Conservation (phyloP, 345 rosid genomes). For the Raphanus sativus region DNA sequence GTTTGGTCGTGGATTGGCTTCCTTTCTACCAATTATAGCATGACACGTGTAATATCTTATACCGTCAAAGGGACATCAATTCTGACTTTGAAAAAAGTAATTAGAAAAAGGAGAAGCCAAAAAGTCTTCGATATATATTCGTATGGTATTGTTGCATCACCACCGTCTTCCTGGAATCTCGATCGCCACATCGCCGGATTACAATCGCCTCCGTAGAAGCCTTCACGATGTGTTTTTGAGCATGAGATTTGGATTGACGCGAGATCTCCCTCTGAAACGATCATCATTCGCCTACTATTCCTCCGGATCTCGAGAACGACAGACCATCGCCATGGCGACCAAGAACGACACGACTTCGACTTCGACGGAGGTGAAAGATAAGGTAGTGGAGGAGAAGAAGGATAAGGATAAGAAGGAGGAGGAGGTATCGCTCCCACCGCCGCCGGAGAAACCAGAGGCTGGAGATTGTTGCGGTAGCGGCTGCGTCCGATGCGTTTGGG, state of each 20-base stretch:
- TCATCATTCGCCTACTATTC: slow-evolving; percentile 11
- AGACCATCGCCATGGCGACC: slow-evolving; percentile 32
- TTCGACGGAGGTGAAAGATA: slow-evolving; percentile 4
- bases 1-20: neutral
- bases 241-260: slow-evolving; percentile 32
- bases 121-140: neutral
- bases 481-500: slow-evolving; percentile 95
- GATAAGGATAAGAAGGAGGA: neutral
- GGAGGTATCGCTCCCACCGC: slow-evolving; percentile 47
- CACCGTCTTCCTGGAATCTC: slow-evolving; percentile 24
- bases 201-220: neutral
- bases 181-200: neutral
- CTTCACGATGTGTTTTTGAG: slow-evolving; percentile 18
- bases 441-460: slow-evolving; percentile 95
- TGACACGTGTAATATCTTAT: neutral
- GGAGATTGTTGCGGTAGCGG: slow-evolving; percentile 98
- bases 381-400: slow-evolving; percentile 14
- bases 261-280: slow-evolving; percentile 24
- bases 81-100: neutral
- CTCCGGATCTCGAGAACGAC: slow-evolving; percentile 22
- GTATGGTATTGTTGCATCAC: slow-evolving; percentile 21
- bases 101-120: neutral
- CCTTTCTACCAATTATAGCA: neutral
- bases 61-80: neutral
- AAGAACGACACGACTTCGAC: slow-evolving; percentile 8